These are phyloP conservation scores for Backusella australiensis DNA, from an alignment of 192 early-diverging fungal genomes.

Conservation along the genomic window DNA sequence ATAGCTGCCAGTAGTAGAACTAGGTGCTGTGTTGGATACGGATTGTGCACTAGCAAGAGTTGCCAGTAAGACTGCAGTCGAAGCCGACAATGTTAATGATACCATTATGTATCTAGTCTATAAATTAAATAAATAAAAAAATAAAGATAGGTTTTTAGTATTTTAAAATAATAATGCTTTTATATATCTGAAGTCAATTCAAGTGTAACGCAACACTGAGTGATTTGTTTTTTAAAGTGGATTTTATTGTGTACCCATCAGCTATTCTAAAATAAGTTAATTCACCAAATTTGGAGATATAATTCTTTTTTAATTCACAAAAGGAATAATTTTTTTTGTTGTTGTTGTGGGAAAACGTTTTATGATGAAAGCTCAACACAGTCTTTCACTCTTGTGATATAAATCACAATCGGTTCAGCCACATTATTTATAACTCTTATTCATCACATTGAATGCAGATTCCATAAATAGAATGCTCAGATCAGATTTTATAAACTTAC, in stretches of 20 bases:
- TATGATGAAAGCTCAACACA: not conserved
- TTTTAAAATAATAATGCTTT: not conserved
- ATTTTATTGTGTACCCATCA: not conserved
- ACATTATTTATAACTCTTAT: not conserved
- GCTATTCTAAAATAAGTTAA: not conserved
- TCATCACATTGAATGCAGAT: not conserved
- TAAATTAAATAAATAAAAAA: not conserved
- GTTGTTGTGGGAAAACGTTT: not conserved
- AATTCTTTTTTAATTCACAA: not conserved
- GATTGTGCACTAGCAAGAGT: not conserved
- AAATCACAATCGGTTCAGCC: not conserved
- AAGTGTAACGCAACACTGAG: constrained; percentile 1
- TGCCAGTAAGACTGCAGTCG: not conserved
- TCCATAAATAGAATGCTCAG: not conserved
- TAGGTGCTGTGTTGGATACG: not conserved
- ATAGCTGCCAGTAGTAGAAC: not conserved
- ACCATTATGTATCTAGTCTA: constrained; percentile 2
- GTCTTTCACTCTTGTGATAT: not conserved
- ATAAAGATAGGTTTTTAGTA: not conserved
- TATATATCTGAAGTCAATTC: constrained; percentile 1
- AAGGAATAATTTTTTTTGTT: not conserved
- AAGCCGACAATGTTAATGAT: not conserved
- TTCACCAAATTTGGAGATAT: constrained; percentile 5
- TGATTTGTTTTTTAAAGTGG: not conserved
- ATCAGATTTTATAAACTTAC: not conserved